Evolutionary conservation across 805 yeast genomes (phyloP), one percentile per base, ranked within the genome.

Genomic region (Naumovozyma castellii): DNA sequence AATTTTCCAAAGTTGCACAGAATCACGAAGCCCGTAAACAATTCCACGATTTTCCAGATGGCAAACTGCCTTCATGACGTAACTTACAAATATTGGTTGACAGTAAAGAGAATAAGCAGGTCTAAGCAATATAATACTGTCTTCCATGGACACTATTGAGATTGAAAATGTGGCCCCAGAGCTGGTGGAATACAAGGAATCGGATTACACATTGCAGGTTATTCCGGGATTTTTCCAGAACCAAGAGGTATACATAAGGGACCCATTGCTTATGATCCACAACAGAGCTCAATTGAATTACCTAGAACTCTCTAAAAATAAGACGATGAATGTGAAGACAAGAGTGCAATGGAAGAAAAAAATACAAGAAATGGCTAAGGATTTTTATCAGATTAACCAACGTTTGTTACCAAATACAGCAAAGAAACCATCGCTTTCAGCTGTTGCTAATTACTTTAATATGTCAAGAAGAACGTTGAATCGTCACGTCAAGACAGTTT

Each of bases 381-480:
- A 2, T 1, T 44, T 44, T 31, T 44, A 30, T 16, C 13, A 38
- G 12, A 27, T 20, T 2, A 44, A 44, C 20, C 18, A 15, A 13
- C 12, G 15, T 13, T 12, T 3, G 3, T 18, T 13, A 25, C 19
- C 3, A 12, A n/a, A 20, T 3, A 4, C 16, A 15, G 14, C 34
- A 10, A 31, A 18, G 9, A 32, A 30, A n/a, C 12, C 38, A 8
- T 39, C 47, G 3, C 16, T 39, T 20, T 35, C 42, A 10, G 25
- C 44, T 3, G 44, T 41, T 2, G 42, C 44, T 5, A 37, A 41
- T 5, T 44, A 22, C 32, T 44, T 44, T 20, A 37, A 41, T 16
- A 44, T 44, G 13, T 35, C 47, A 13, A 41, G 42, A 35, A 43
- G 40, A 22, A 35, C 47, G 1, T 44, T 44, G 15, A 35, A 39